Conservation (phyloP, 495 filamentous ascomycete species). For the Jackrogersella multiformis region DNA sequence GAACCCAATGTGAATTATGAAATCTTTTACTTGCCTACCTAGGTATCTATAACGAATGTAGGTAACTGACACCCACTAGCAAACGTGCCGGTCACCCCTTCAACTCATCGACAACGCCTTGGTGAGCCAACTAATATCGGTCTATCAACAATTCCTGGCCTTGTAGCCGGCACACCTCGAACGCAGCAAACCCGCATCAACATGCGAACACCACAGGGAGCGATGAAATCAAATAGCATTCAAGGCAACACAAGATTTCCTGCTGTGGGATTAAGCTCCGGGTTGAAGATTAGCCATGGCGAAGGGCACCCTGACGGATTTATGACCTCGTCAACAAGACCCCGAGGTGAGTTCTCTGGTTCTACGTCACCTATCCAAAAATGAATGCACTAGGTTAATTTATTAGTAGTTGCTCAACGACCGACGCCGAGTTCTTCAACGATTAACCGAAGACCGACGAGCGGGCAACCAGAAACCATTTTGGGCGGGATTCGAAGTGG, state of each 20-base stretch:
- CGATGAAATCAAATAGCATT: slow-evolving; percentile 15
- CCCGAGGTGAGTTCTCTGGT: slow-evolving; percentile 27
- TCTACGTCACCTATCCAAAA: neutral
- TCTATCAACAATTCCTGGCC: slow-evolving; percentile 43
- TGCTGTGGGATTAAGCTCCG: slow-evolving; percentile 41
- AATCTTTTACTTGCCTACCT: too few relatives aligned
- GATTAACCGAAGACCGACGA: slow-evolving; percentile 13
- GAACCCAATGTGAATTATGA: slow-evolving; percentile 29
- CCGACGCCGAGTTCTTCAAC: slow-evolving; percentile 27
- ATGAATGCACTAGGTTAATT: neutral
- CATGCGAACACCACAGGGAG: slow-evolving; percentile 8
- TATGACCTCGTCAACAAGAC: slow-evolving; percentile 18
- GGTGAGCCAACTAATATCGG: slow-evolving; percentile 34
- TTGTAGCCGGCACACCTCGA: slow-evolving; percentile 40
- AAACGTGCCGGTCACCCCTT: slow-evolving; percentile 44
- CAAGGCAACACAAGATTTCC: slow-evolving; percentile 23
- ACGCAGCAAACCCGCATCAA: slow-evolving; percentile 21
- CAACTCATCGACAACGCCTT: slow-evolving; percentile 46
- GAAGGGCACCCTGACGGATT: slow-evolving; percentile 20
- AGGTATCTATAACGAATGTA: neutral
- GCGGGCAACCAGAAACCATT: slow-evolving; percentile 22
- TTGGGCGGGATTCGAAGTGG: slow-evolving; percentile 26
- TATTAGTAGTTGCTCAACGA: slow-evolving; percentile 21
- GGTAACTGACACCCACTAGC: slow-evolving; percentile 23
- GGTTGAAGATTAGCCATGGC: slow-evolving; percentile 38